Conservation (phyloP, 805 yeast genomes). For the Metahyphopichia silvanorum region DNA sequence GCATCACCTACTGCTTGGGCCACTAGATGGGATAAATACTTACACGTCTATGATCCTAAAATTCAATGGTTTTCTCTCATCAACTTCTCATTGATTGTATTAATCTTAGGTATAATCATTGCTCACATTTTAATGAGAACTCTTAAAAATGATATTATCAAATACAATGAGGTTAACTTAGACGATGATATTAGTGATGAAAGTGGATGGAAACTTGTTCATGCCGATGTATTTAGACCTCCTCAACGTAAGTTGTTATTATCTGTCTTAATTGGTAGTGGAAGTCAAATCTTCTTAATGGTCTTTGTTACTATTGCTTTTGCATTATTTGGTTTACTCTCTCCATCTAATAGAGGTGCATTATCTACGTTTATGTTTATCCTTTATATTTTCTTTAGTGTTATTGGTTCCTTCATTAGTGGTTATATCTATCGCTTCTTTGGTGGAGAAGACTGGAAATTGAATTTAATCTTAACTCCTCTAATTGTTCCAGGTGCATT, state of each 20-base stretch:
- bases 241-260: conserved; percentile 69
- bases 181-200: conserved; percentile 89
- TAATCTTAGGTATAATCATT: conserved; percentile 72
- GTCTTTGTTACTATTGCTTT: conserved; percentile 66
- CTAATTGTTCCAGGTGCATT: conserved; percentile 77
- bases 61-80: conserved; percentile 94
- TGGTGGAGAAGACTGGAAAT: conserved; percentile 90
- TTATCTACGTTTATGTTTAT: conserved; percentile 87
- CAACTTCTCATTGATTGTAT: conserved; percentile 79
- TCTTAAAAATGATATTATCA: conserved; percentile 77
- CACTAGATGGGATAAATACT: conserved; percentile 96
- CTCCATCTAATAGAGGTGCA: conserved; percentile 95
- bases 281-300: conserved; percentile 81
- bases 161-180: conserved; percentile 84
- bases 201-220: conserved; percentile 94
- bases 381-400: conserved; percentile 75
- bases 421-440: conserved; percentile 82
- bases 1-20: conserved; percentile 86
- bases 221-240: conserved; percentile 91
- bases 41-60: conserved; percentile 87
- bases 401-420: conserved; percentile 83
- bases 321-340: conserved; percentile 84
- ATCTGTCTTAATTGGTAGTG: conserved; percentile 84
- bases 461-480: conserved; percentile 81
- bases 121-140: conserved; percentile 77